Evolutionary conservation across 495 filamentous ascomycete genomes (phyloP).

Genomic region (Podospora conica): DNA sequence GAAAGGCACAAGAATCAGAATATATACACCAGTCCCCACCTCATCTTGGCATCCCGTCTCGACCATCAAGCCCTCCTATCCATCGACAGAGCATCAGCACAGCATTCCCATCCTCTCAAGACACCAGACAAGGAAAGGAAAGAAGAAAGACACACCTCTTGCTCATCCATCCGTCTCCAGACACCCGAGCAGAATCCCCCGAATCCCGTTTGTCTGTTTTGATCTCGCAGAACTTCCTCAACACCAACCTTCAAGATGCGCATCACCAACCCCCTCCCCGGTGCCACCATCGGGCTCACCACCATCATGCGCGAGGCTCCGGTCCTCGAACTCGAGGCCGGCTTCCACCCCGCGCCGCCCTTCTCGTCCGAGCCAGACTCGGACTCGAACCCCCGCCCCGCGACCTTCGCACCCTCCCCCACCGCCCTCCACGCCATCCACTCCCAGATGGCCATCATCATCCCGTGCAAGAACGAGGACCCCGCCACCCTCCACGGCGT

Average conservation of each 20-base stretch:
- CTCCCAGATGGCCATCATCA: slow-evolving; percentile 21
- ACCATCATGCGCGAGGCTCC: background rate
- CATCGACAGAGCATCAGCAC: background rate
- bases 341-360: background rate
- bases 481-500: slow-evolving; percentile 15
- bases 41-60: no score
- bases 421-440: slow-evolving; percentile 6
- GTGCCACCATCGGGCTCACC: background rate
- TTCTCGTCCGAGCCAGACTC: background rate
- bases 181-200: background rate
- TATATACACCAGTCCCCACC: background rate
- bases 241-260: background rate
- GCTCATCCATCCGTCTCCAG: background rate
- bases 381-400: background rate
- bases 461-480: slow-evolving; percentile 28
- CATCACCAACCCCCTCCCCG: background rate
- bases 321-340: background rate
- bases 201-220: no score
- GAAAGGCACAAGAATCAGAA: background rate
- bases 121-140: background rate
- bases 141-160: background rate
- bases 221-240: no score
- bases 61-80: no score
- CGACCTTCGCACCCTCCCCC: slow-evolving; percentile 1
- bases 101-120: background rate